phyloP scores from a whole-genome alignment of 1,284 basidiomycete species.

The Puccinia hordei region DNA sequence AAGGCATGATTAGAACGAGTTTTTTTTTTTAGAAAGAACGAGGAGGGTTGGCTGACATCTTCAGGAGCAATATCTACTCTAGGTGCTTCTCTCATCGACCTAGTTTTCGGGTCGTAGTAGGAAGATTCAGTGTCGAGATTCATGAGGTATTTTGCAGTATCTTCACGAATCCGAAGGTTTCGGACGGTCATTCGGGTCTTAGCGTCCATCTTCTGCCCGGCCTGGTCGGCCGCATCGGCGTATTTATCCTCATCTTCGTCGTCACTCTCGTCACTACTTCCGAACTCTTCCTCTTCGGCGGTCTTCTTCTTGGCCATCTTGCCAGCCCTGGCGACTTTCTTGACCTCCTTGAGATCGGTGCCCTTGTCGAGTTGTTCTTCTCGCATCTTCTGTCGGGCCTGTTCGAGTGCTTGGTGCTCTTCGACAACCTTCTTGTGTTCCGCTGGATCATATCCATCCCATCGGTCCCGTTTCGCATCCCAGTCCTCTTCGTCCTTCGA shows the following conservation, averaged over 20 bases:
- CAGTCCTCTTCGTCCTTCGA: conserved; percentile 66
- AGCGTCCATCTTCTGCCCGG: conserved; percentile 95
- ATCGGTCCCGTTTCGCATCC: conserved; percentile 93
- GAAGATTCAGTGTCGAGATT: conserved; percentile 93
- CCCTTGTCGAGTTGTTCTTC: conserved; percentile 98
- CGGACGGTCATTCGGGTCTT: conserved; percentile 98
- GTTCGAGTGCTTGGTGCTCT: conserved; percentile 90
- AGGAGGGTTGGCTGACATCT: conserved; percentile 66
- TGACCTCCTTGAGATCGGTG: conserved; percentile 70
- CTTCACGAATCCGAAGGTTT: conserved; percentile 97
- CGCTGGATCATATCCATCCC: conserved; percentile 94
- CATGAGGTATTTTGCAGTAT: conserved; percentile 98
- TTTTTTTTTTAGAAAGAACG: too few relatives aligned
- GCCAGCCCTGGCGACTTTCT: conserved; percentile 82
- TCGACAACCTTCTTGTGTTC: conserved; percentile 85
- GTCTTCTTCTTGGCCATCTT: conserved; percentile 62
- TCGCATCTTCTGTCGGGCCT: conserved; percentile 79
- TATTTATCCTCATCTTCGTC: conserved; percentile 95
- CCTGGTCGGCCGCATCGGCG: conserved; percentile 93
- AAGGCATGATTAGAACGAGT: too few relatives aligned
- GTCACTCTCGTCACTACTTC: conserved; percentile 72
- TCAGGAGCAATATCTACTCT: conserved; percentile 73
- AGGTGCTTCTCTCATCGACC: conserved; percentile 98
- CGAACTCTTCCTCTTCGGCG: conserved; percentile 81
- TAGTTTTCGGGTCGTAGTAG: conserved; percentile 99